phyloP scores from a whole-genome alignment of 2,329 filamentous ascomycete genomes.

The Aspergillaceae sp. region DNA sequence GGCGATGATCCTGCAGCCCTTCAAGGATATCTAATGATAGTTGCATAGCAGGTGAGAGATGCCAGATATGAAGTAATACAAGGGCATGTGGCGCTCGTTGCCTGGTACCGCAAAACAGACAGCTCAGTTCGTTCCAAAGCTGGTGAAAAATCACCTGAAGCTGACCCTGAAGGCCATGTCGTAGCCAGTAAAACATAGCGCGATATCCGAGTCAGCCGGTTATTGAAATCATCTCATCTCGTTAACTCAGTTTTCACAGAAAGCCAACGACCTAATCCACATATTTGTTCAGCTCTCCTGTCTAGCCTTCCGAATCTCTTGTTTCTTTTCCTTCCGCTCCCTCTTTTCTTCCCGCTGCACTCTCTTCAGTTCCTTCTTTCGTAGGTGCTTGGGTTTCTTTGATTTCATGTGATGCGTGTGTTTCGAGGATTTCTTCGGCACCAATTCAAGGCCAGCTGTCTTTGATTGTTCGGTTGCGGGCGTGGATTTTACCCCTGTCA shows the following conservation, averaged over 20 bases:
- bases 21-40: neutral
- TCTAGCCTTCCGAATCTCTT: constrained; percentile 31
- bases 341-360: constrained; percentile 22
- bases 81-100: too few relatives aligned
- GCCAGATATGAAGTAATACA: too few relatives aligned
- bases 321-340: constrained; percentile 28
- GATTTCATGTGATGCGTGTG: too few relatives aligned
- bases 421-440: too few relatives aligned
- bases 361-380: constrained; percentile 5
- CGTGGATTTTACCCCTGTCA: neutral
- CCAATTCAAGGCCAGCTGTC: neutral
- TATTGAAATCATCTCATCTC: neutral
- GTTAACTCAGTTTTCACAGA: neutral
- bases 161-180: too few relatives aligned
- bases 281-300: constrained; percentile 14
- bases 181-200: neutral
- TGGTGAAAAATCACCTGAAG: too few relatives aligned
- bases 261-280: neutral
- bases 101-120: too few relatives aligned
- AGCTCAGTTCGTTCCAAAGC: too few relatives aligned
- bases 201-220: constrained; percentile 4
- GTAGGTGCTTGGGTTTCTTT: too few relatives aligned
- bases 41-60: neutral
- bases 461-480: constrained; percentile 3
- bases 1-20: neutral